These are phyloP conservation scores for Stereum hirsutum DNA, from an alignment of 1,284 basidiomycete species.

Conservation along the genomic window DNA sequence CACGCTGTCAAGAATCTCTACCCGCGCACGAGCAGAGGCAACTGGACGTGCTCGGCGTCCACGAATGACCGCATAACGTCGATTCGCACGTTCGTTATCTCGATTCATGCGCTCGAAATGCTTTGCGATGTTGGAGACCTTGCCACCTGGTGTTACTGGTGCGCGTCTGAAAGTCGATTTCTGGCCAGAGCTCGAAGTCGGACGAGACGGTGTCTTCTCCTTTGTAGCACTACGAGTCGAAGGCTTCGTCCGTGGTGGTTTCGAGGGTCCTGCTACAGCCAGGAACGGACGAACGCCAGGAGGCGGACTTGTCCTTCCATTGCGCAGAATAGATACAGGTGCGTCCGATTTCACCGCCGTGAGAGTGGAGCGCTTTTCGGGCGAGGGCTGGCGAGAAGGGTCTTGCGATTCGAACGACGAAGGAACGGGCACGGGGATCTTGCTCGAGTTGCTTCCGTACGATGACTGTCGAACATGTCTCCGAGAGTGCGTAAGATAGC, in stretches of 20 bases:
- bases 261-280: slow-evolving; percentile 1
- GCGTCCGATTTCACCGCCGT: slow-evolving; percentile 23
- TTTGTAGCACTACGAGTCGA: slow-evolving; percentile 18
- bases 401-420: slow-evolving; percentile 44
- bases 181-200: slow-evolving; percentile 29
- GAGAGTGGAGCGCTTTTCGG: slow-evolving; percentile 49
- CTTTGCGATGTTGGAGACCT: slow-evolving; percentile 68
- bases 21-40: slow-evolving; percentile 80
- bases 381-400: slow-evolving; percentile 59
- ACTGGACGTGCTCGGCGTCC: slow-evolving; percentile 90
- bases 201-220: slow-evolving; percentile 38
- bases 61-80: slow-evolving; percentile 73
- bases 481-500: slow-evolving; percentile 43
- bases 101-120: slow-evolving; percentile 69
- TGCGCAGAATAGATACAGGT: slow-evolving; percentile 20
- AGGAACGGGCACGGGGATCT: slow-evolving; percentile 42
- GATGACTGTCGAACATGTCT: slow-evolving; percentile 26
- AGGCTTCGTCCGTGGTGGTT: slow-evolving; percentile 2
- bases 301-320: slow-evolving; percentile 36
- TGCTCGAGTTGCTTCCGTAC: slow-evolving; percentile 24
- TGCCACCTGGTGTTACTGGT: slow-evolving; percentile 37
- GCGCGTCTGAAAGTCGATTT: slow-evolving; percentile 49
- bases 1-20: slow-evolving; percentile 87
- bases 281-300: slow-evolving; percentile 12
- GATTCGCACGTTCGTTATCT: slow-evolving; percentile 59